phyloP scores from a whole-genome alignment of 257 asterid genomes.

The Solanum neorickii region DNA sequence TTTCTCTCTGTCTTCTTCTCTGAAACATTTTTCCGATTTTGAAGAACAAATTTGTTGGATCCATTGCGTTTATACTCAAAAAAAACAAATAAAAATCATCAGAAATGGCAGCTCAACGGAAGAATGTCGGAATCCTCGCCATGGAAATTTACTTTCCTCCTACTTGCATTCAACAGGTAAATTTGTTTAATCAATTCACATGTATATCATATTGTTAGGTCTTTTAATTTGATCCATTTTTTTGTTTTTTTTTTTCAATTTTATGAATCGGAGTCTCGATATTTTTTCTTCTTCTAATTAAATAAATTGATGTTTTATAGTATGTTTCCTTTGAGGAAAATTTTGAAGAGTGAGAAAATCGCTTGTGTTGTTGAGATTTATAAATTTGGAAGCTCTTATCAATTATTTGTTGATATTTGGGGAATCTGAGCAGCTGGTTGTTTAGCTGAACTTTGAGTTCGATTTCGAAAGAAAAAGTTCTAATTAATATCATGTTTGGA shows the following conservation, averaged over 20 bases:
- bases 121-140: slow-evolving; percentile 96
- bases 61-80: neutral
- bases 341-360: neutral
- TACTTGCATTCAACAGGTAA: slow-evolving; percentile 90
- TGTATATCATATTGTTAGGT: neutral
- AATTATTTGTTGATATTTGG: neutral
- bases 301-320: neutral
- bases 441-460: neutral
- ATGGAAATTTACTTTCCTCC: slow-evolving; percentile 95
- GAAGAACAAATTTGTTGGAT: neutral
- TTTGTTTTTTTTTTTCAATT: neutral
- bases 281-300: neutral
- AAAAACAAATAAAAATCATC: neutral
- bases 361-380: neutral
- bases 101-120: slow-evolving; percentile 32
- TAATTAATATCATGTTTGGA: neutral
- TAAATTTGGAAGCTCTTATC: neutral
- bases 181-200: neutral
- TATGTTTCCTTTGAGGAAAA: neutral
- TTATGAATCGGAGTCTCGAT: neutral
- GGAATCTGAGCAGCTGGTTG: neutral
- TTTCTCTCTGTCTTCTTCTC: neutral
- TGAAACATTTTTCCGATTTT: neutral
- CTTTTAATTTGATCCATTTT: neutral
- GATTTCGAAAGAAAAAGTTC: neutral